Conservation (phyloP, 306 rosid species). For the Fragaria nilgerrensis region DNA sequence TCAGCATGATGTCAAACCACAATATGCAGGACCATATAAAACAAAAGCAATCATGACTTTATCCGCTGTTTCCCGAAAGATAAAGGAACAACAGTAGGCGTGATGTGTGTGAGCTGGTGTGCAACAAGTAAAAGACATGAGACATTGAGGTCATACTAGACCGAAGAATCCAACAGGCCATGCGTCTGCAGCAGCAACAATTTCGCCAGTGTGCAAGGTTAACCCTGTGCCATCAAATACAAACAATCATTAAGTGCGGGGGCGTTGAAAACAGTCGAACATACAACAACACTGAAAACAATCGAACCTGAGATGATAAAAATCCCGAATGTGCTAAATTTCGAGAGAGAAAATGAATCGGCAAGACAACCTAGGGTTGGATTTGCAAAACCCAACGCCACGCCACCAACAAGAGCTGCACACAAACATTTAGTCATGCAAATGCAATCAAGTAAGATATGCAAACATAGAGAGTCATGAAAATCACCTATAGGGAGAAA, state of each 20-base stretch:
- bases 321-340: slow-evolving; percentile 75
- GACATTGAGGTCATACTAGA: slow-evolving; percentile 62
- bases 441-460: not conserved
- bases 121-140: slow-evolving; percentile 14
- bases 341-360: slow-evolving; percentile 67
- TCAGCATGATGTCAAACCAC: not conserved
- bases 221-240: slow-evolving; percentile 46
- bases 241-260: not conserved
- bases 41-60: not conserved
- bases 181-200: slow-evolving; percentile 76
- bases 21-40: not conserved
- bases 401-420: slow-evolving; percentile 68
- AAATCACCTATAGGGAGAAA: slow-evolving; percentile 71
- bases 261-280: too few species aligned
- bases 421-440: slow-evolving; percentile 13
- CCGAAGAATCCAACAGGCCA: slow-evolving; percentile 95
- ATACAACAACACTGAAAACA: not conserved
- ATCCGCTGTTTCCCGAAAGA: not conserved
- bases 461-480: not conserved
- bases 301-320: slow-evolving; percentile 76
- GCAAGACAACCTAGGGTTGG: slow-evolving; percentile 81
- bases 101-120: not conserved
- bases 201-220: slow-evolving; percentile 73
- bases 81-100: not conserved
- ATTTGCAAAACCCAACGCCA: slow-evolving; percentile 56